Evolutionary conservation across 2,329 filamentous ascomycete genomes (phyloP).

Genomic region (Alternaria sp.): DNA sequence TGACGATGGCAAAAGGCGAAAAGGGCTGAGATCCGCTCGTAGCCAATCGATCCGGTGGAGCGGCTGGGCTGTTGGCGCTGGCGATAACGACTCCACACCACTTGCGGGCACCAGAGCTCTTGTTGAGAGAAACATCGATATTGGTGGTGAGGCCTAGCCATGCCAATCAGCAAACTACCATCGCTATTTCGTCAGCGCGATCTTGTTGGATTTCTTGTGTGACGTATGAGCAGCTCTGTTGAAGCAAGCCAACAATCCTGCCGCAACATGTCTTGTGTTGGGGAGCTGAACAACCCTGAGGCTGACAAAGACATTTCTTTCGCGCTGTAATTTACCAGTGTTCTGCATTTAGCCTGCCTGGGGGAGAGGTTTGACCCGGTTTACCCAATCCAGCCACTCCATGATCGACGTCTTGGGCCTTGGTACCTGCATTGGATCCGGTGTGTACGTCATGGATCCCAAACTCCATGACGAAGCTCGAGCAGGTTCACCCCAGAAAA

Average conservation of each 20-base stretch:
- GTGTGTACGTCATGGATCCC: conserved; percentile 10
- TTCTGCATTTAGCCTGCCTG: conserved; percentile 1
- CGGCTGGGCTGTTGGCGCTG: background rate
- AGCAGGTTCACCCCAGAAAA: conserved; percentile 6
- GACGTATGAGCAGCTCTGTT: background rate
- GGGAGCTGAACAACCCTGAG: background rate
- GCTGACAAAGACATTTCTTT: background rate
- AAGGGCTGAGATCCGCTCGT: background rate
- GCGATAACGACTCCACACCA: conserved; percentile 1
- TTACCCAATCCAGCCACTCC: conserved; percentile 6
- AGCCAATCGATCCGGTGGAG: background rate
- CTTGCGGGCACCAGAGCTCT: background rate
- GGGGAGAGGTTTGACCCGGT: background rate
- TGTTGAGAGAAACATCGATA: conserved; percentile 2
- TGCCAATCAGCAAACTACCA: background rate
- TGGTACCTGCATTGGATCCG: conserved; percentile 15
- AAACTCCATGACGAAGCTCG: background rate
- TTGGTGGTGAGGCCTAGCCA: background rate
- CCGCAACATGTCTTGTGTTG: background rate
- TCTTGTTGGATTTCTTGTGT: background rate
- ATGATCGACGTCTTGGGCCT: conserved; percentile 12
- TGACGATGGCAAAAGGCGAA: background rate
- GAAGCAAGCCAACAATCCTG: background rate
- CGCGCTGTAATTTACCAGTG: background rate
- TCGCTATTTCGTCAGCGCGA: background rate